Evolutionary conservation across 2,329 filamentous ascomycete genomes (phyloP).

Genomic region (Nannizziopsis arthrosporioides): DNA sequence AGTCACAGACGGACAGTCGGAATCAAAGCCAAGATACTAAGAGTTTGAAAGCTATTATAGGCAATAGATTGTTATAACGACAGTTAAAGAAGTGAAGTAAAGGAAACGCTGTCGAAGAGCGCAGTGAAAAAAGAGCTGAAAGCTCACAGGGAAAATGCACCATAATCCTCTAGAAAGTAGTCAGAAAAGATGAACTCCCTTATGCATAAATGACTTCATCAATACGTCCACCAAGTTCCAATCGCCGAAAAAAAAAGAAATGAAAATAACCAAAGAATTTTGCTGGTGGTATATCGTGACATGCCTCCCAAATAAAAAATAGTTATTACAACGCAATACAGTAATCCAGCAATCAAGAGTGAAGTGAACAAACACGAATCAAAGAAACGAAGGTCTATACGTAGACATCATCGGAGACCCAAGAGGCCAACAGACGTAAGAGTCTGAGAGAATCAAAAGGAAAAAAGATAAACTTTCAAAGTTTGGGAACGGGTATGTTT

Average conservation of each 20-base stretch:
- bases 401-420: neutral
- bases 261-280: neutral
- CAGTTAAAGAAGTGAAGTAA: conserved; percentile 2
- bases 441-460: neutral
- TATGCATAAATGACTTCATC: conserved; percentile 2
- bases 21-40: too few relatives aligned
- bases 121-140: neutral
- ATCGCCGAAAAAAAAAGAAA: neutral
- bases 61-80: neutral
- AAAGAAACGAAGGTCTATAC: neutral
- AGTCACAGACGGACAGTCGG: too few relatives aligned
- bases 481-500: neutral
- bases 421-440: neutral
- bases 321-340: conserved; percentile 5
- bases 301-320: neutral
- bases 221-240: conserved; percentile 2
- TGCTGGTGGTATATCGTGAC: neutral
- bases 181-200: conserved; percentile 2
- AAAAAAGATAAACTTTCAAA: neutral
- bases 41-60: too few relatives aligned
- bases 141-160: conserved; percentile 1
- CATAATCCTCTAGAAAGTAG: conserved; percentile 4
- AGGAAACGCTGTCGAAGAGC: neutral
- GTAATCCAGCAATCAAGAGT: neutral
- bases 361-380: neutral